phyloP scores from a whole-genome alignment of 257 asterid genomes.

The Anisodus acutangulus region DNA sequence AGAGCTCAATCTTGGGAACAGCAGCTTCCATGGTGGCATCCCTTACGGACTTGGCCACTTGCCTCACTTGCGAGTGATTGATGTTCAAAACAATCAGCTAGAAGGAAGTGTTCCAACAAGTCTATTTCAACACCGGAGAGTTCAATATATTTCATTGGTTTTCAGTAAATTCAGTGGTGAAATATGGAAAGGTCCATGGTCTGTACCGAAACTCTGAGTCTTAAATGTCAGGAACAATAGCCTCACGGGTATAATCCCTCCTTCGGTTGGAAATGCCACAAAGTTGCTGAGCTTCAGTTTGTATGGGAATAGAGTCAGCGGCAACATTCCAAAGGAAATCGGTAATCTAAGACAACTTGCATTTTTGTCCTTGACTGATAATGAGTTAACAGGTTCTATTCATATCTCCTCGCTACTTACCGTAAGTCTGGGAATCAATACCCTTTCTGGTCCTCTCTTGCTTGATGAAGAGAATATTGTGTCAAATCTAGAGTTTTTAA shows the following conservation, averaged over 20 bases:
- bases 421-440: conserved; percentile 32
- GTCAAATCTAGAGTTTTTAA: conserved; percentile 27
- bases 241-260: conserved; percentile 25
- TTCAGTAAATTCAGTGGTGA: conserved; percentile 31
- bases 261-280: background rate
- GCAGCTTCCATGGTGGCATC: conserved; percentile 28
- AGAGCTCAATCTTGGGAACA: conserved; percentile 32
- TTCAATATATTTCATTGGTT: conserved; percentile 22
- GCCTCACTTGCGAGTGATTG: conserved; percentile 7
- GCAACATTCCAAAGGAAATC: conserved; percentile 33
- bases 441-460: conserved; percentile 38
- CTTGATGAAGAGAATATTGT: background rate
- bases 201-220: conserved; percentile 19
- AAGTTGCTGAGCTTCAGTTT: conserved; percentile 9
- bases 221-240: conserved; percentile 29
- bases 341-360: conserved; percentile 8
- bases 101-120: conserved; percentile 27
- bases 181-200: conserved; percentile 24
- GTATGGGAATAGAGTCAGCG: background rate
- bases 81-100: conserved; percentile 23
- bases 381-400: conserved; percentile 43
- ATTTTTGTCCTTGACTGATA: background rate
- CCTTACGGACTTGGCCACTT: conserved; percentile 17
- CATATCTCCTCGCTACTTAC: conserved; percentile 38
- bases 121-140: conserved; percentile 27